Evolutionary conservation across 768 basidiomycete species (phyloP).

Genomic region (Rhodotorula kratochvilovae): DNA sequence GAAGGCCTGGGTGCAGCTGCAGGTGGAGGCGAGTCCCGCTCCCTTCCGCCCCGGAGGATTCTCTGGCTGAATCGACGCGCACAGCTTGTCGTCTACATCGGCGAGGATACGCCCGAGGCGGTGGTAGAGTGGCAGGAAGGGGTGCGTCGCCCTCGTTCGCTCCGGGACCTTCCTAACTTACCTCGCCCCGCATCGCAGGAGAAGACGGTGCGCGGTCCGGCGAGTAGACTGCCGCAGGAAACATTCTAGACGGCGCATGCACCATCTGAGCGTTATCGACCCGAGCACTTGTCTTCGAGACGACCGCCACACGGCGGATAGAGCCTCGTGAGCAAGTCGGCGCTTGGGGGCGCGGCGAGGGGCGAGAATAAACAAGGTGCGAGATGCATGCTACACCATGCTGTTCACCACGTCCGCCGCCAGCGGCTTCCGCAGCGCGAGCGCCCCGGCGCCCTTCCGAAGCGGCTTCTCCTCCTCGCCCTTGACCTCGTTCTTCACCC

Average conservation of each 20-base stretch:
- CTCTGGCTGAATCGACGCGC: rapidly evolving
- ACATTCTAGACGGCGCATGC: not conserved
- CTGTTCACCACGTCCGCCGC: conserved; percentile 39
- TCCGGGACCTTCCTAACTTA: not conserved
- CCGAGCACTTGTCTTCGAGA: no score
- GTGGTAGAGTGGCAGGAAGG: conserved; percentile 7
- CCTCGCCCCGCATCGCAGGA: not conserved
- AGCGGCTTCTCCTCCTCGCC: not conserved
- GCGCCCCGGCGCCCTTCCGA: conserved; percentile 9
- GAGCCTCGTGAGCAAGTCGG: no score
- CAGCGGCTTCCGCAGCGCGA: conserved; percentile 32
- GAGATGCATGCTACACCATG: not conserved
- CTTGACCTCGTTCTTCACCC: not conserved
- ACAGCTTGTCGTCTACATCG: conserved; percentile 14
- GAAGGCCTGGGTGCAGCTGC: conserved; percentile 11
- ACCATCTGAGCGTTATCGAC: no score
- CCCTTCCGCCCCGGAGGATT: no score
- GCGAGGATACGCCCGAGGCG: conserved; percentile 10
- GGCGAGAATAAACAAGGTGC: not conserved
- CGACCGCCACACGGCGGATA: no score
- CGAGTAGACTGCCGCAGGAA: not conserved
- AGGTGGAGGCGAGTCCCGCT: not conserved
- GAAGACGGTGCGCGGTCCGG: not conserved
- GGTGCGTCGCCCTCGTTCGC: not conserved
- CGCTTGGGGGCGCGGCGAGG: no score